Percentiles rank a stretch among this genome's conserved stretches.
phyloP scores from a whole-genome alignment of 257 asterid species.

The Primulina huaijiensis region DNA sequence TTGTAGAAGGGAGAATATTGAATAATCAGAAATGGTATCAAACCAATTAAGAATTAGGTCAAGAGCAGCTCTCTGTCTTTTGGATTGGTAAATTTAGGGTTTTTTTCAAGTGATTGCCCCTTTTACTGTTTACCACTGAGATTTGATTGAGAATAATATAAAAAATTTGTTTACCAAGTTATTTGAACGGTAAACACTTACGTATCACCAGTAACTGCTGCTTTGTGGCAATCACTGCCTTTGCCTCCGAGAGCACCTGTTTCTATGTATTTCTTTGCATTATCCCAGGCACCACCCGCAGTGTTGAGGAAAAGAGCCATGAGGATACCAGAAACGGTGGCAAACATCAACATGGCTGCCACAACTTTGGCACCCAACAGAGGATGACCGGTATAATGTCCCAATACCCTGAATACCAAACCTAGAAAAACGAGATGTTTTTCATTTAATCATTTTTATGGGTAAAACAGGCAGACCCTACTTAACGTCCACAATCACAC shows the following conservation, averaged over 20 bases:
- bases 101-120: not conserved
- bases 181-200: conserved; percentile 38
- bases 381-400: conserved; percentile 88
- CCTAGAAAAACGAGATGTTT: conserved; percentile 40
- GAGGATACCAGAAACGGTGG: conserved; percentile 94
- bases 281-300: conserved; percentile 99
- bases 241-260: conserved; percentile 99
- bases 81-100: not conserved
- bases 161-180: not conserved
- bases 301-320: conserved; percentile 99
- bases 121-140: too few relatives aligned
- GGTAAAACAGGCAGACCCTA: not conserved
- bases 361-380: conserved; percentile 98
- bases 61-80: too few relatives aligned
- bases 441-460: not conserved
- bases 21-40: too few relatives aligned
- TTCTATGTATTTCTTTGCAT: conserved; percentile 96
- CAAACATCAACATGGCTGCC: conserved; percentile 94
- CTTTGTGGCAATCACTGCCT: conserved; percentile 97
- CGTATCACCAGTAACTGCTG: conserved; percentile 98
- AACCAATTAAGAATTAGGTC: too few relatives aligned
- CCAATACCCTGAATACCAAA: conserved; percentile 73
- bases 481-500: not conserved
- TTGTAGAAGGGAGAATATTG: not conserved
- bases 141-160: not conserved